Evolutionary conservation across 2,329 filamentous ascomycete species (phyloP), one percentile per base, ranked within the genome.

Genomic region (Colletotrichum eleusines): DNA sequence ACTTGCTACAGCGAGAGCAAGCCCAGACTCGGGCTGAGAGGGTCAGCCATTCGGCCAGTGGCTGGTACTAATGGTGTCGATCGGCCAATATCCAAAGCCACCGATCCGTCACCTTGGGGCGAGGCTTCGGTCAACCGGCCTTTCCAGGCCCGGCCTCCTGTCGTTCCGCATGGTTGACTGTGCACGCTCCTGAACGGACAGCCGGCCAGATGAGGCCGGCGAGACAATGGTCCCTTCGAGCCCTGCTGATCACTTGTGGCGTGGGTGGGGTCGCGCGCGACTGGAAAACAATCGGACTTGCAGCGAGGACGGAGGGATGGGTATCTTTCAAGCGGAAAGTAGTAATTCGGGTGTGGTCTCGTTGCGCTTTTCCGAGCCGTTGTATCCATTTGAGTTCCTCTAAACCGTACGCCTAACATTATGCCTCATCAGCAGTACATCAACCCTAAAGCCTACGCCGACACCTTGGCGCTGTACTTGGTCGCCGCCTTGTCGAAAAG

Each of bases 391-490:
- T 54, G 58, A 63, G 48, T 61, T 71, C 61, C 69, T 72, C 66
- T 72, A 65, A 72, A 64, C 71, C 71, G 64, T 73, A 72, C 71
- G 71, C 71, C 71, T 66, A 72, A 72, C 64, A 64, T 63, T 72
- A 64, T 69, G 69, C 69, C 62, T 58, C 63, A 69, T 66, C 71
- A 71, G 64, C 69, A 63, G 65, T 46, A 63, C 64, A 62, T 44
- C 66, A 42, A 51, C 48, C 20, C 58, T 28, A 28, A 53, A 46
- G 69, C 64, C 70, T 73, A 74, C 35, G 87, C 86, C 72, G 90
- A 86, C 73, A 94, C 94, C 85, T 95, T 97, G 42, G 95, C 88
- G 74, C 89, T 91, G 82, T 96, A 98, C 83, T 97, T 98, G 33
- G 89, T 86, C 26, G 93, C 93, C 16, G 95, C 95, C 76, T 90